Evolutionary conservation across 305 asterid species (phyloP), one percentile per base, ranked within the genome.

Genomic region (Plantago coronopus): DNA sequence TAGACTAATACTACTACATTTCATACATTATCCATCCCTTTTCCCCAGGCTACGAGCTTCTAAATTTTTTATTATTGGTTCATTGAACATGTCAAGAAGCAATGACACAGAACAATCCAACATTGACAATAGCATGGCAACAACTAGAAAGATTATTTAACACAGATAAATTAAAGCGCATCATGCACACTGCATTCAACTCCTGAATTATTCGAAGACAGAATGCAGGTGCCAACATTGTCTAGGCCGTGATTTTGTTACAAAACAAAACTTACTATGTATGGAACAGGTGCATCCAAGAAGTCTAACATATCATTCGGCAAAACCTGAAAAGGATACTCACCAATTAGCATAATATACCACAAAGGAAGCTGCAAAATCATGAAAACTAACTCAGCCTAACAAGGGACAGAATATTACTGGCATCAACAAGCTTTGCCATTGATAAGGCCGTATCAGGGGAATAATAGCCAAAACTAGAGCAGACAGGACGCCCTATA

Each of bases 251-350:
- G 57, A 67, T 63, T 51, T 34, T 50, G 49, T 49, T 34, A 69
- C 55, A 16, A 44, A 62, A 66, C 48, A 38, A 60, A 55, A 85
- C 99, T 85, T 78, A 94, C 99, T 63, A 94, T 84, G 78, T 87
- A 90, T 17, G 99, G 99, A 74, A 94, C 99, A 61, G 99, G 99
- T 16, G 99, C 99, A 72, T 94, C 99, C 73, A 94, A 74, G 83
- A 94, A 94, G 63, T 94, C 99, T 73, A 90, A 81, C 96, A 94
- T 94, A 78, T 90, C 99, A 76, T 90, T 87, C 5, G 97, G 97
- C 81, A 94, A 78, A 78, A 94, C 89, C 99, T 94, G 89, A 62
- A 71, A 76, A 48, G 59, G 56, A 42, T 57, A 29, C 18, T 48
- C 13, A 51, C 63, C 42, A 72, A 61, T 31, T 44, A 59, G 58